phyloP scores from a whole-genome alignment of 176 grass and related monocot genomes.

The Musa beccarii region DNA sequence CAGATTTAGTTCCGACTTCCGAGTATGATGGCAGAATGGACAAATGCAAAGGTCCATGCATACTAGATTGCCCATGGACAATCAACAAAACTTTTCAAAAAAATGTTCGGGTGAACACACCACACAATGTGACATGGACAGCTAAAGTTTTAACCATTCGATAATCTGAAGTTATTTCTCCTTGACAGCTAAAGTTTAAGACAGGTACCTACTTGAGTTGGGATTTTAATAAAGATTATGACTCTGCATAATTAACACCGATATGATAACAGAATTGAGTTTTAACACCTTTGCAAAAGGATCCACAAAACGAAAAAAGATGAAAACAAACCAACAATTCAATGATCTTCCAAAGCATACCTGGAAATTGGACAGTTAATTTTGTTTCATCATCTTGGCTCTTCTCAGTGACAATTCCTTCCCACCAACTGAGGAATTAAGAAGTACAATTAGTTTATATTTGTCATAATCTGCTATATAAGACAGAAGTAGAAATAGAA shows the following conservation, averaged over 20 bases:
- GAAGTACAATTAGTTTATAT: conserved; percentile 18
- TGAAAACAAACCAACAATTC: background rate
- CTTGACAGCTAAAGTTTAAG: background rate
- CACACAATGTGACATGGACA: too few relatives aligned
- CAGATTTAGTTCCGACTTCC: too few relatives aligned
- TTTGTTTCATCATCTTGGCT: conserved; percentile 47
- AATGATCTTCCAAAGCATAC: conserved; percentile 6
- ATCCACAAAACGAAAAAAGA: background rate
- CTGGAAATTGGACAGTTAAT: conserved; percentile 59
- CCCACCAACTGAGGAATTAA: conserved; percentile 64
- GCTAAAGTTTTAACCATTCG: too few relatives aligned
- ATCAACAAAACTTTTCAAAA: too few relatives aligned
- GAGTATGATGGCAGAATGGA: too few relatives aligned
- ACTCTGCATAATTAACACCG: background rate
- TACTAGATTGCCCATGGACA: too few relatives aligned
- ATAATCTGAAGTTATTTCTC: too few relatives aligned
- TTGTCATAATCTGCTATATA: background rate
- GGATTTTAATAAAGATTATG: background rate
- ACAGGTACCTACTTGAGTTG: background rate
- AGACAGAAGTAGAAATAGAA: background rate
- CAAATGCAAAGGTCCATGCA: too few relatives aligned
- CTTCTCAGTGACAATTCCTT: conserved; percentile 67
- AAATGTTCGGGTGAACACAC: too few relatives aligned
- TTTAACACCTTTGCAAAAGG: background rate
- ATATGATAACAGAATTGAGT: too few relatives aligned